Percentiles rank a stretch among this genome's conserved stretches.
phyloP scores from a whole-genome alignment of 1,139 yeast species.

The Lodderomyces jiufengensis region DNA sequence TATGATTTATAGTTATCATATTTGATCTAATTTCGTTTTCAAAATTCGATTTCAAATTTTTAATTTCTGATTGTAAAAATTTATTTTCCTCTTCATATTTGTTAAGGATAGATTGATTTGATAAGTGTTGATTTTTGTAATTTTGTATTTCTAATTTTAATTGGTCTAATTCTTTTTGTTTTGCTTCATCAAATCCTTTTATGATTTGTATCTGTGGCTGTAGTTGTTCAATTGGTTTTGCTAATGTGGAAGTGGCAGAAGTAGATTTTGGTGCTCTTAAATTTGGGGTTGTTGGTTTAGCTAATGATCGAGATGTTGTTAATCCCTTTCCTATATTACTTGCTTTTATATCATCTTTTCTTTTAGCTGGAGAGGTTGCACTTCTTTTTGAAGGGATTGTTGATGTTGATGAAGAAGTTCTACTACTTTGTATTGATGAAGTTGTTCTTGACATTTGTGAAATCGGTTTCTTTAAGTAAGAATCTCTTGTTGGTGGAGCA shows the following conservation, averaged over 20 bases:
- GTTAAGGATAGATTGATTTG: conserved; percentile 6
- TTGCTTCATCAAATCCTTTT: neutral
- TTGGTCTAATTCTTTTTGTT: conserved; percentile 34
- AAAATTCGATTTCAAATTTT: conserved; percentile 9
- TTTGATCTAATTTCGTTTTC: conserved; percentile 10
- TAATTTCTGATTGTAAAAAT: conserved; percentile 10
- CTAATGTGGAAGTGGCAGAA: conserved; percentile 10
- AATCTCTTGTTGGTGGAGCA: conserved; percentile 7
- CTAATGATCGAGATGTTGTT: conserved; percentile 38
- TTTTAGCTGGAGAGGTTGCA: conserved; percentile 64
- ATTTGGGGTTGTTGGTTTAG: conserved; percentile 18
- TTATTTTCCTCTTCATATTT: conserved; percentile 8
- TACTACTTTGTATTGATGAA: conserved; percentile 1
- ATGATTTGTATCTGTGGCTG: conserved; percentile 2
- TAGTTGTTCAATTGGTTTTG: neutral
- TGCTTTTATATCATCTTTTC: conserved; percentile 25
- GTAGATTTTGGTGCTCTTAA: conserved; percentile 15
- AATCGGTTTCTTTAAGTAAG: too few species aligned
- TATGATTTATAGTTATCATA: conserved; percentile 10
- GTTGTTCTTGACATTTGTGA: neutral
- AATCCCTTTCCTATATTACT: conserved; percentile 34
- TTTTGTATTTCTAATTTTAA: conserved; percentile 39
- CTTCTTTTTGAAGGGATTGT: conserved; percentile 60
- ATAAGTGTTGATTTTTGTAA: conserved; percentile 8
- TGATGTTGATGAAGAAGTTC: conserved; percentile 13